Evolutionary conservation across 495 filamentous ascomycete genomes (phyloP), one percentile per base, ranked within the genome.

Genomic region (Penicillium lividum): DNA sequence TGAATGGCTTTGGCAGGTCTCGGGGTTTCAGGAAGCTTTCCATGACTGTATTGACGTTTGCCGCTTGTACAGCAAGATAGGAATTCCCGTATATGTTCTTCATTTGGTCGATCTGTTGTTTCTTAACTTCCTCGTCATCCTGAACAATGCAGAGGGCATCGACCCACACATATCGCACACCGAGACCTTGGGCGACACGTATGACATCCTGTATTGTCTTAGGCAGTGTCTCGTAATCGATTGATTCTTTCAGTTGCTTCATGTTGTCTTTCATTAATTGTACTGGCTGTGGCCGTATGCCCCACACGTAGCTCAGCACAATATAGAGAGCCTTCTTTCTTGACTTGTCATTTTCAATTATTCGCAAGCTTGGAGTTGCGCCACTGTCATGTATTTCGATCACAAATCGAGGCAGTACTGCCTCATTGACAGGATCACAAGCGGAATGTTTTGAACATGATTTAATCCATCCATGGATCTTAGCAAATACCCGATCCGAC

Each of bases 151-250:
- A 47, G n/a, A 47, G 45, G 45, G 28, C 28, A 47, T 47, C 45
- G 18, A 29, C 28, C 45, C 45, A 47, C 13, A 47, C 45, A 11
- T 47, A 47, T 29, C 27, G 7, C 8, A 47, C 28, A 25, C 45
- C 45, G 4, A 47, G 54, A 36, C 54, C 49, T 7, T 27, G 54
- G n/a, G 59, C 54, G 9, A 62, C 54, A 28, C 54, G 59, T 29
- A 30, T 42, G 7, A 27, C 33, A 43, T 59, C 51, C 30, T 44
- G 57, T 13, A 47, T 47, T 8, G 45, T 47, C 6, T 22, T 25
- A 13, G 45, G 45, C 10, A 47, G 22, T 47, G 3, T 11, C 7
- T 47, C 45, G n/a, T 47, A 28, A 18, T 47, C 45, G 18, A 47
- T 47, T 7, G 22, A 47, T 0, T 47, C 22, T 47, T 47, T 47